phyloP scores from a whole-genome alignment of 257 asterid genomes.

The Agastache rugosa region DNA sequence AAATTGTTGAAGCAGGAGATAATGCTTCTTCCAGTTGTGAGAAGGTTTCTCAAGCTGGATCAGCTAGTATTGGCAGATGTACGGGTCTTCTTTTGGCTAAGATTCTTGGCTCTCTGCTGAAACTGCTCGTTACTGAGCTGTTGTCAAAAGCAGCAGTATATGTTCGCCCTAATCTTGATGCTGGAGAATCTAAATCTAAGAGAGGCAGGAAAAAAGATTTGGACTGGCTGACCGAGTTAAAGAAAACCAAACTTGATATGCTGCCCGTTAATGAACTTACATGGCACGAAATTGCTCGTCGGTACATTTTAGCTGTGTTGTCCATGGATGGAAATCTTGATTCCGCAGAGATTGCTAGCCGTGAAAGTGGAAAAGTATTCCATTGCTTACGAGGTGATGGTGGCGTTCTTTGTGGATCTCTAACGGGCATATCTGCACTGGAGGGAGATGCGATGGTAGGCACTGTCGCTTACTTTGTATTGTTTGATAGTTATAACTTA shows the following conservation, averaged over 20 bases:
- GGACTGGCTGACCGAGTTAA: conserved; percentile 64
- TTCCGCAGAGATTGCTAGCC: conserved; percentile 75
- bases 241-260: conserved; percentile 70
- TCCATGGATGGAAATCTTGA: conserved; percentile 89
- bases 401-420: conserved; percentile 89
- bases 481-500: conserved; percentile 27
- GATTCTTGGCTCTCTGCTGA: conserved; percentile 65
- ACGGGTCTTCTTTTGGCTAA: conserved; percentile 66
- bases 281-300: conserved; percentile 95
- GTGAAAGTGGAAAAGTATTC: conserved; percentile 89
- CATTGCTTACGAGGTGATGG: conserved; percentile 95
- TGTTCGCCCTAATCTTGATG: conserved; percentile 73
- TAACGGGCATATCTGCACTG: conserved; percentile 80
- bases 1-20: conserved; percentile 45
- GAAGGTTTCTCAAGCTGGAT: conserved; percentile 51
- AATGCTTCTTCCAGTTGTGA: conserved; percentile 40
- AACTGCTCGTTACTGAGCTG: conserved; percentile 75
- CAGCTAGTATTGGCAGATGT: conserved; percentile 44
- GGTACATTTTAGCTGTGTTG: conserved; percentile 76
- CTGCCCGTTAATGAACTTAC: conserved; percentile 88
- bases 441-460: conserved; percentile 95
- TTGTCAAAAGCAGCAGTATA: conserved; percentile 76
- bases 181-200: conserved; percentile 76
- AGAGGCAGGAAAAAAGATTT: conserved; percentile 86
- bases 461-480: conserved; percentile 28